Evolutionary conservation across 805 yeast species (phyloP).

Genomic region (Zygotorulaspora danielsina): DNA sequence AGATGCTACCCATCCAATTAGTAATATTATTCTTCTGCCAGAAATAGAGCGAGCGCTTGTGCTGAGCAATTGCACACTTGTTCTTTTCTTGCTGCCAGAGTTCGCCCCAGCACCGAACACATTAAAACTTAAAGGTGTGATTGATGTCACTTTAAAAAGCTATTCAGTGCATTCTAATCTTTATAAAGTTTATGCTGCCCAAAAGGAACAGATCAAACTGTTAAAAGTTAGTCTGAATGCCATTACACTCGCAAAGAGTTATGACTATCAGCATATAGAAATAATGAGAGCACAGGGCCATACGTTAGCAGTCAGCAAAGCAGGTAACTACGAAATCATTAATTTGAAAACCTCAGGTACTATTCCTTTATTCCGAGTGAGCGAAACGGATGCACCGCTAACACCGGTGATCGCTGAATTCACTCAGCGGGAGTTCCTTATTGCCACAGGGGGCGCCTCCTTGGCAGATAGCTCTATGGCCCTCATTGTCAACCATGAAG

Average conservation of each 20-base stretch:
- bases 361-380: slow-evolving; percentile 28
- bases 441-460: slow-evolving; percentile 31
- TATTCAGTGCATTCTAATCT: slow-evolving; percentile 17
- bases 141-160: slow-evolving; percentile 19
- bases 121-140: slow-evolving; percentile 14
- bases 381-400: slow-evolving; percentile 24
- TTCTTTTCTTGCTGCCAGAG: slow-evolving; percentile 32
- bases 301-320: slow-evolving; percentile 23
- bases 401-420: slow-evolving; percentile 25
- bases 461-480: slow-evolving; percentile 30
- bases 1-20: slow-evolving; percentile 17
- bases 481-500: slow-evolving; percentile 29
- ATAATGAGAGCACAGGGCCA: slow-evolving; percentile 18
- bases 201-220: slow-evolving; percentile 14
- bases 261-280: slow-evolving; percentile 15
- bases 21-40: slow-evolving; percentile 28
- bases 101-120: slow-evolving; percentile 35
- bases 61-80: slow-evolving; percentile 17
- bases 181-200: slow-evolving; percentile 18
- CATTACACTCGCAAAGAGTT: slow-evolving; percentile 10
- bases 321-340: slow-evolving; percentile 26
- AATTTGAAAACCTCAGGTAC: slow-evolving; percentile 16
- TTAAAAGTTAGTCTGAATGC: slow-evolving; percentile 14
- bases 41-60: slow-evolving; percentile 32
- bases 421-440: slow-evolving; percentile 21